Evolutionary conservation across 2,329 filamentous ascomycete species (phyloP).

Genomic region (Ceratocystis eucalypticola): DNA sequence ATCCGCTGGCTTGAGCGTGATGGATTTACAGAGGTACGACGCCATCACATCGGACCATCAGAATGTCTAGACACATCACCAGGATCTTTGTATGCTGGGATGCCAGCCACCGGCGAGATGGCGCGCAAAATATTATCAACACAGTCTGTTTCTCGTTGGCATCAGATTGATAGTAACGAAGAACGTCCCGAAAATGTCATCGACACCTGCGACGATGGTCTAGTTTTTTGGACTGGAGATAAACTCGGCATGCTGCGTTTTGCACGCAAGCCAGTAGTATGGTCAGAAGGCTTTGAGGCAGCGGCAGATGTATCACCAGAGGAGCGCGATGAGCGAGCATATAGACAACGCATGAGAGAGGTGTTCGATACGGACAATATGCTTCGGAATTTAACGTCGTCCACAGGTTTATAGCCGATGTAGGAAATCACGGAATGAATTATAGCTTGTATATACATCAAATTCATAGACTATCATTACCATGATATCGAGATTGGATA

Average conservation of each 20-base stretch:
- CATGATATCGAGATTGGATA: background rate
- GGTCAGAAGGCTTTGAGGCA: constrained; percentile 38
- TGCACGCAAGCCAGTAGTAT: constrained; percentile 38
- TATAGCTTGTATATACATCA: background rate
- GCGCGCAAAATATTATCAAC: constrained; percentile 67
- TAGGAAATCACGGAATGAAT: background rate
- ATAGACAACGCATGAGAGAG: constrained; percentile 57
- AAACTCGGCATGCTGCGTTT: constrained; percentile 61
- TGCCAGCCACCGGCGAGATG: constrained; percentile 52
- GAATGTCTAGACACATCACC: constrained; percentile 29
- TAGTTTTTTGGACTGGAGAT: constrained; percentile 82
- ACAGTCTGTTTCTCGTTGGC: constrained; percentile 26
- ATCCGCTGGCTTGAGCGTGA: constrained; percentile 88
- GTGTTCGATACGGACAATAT: constrained; percentile 60
- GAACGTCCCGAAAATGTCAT: background rate
- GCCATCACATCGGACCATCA: constrained; percentile 43
- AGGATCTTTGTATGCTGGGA: constrained; percentile 38
- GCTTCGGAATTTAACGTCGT: constrained; percentile 1
- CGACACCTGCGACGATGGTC: constrained; percentile 45
- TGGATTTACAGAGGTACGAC: constrained; percentile 48
- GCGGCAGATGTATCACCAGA: constrained; percentile 31
- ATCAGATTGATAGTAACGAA: constrained; percentile 13
- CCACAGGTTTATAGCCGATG: background rate
- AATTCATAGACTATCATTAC: background rate
- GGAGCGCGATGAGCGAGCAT: constrained; percentile 37